These are phyloP conservation scores for Daldinia caldariorum DNA, from an alignment of 495 filamentous ascomycete genomes.

Conservation along the genomic window DNA sequence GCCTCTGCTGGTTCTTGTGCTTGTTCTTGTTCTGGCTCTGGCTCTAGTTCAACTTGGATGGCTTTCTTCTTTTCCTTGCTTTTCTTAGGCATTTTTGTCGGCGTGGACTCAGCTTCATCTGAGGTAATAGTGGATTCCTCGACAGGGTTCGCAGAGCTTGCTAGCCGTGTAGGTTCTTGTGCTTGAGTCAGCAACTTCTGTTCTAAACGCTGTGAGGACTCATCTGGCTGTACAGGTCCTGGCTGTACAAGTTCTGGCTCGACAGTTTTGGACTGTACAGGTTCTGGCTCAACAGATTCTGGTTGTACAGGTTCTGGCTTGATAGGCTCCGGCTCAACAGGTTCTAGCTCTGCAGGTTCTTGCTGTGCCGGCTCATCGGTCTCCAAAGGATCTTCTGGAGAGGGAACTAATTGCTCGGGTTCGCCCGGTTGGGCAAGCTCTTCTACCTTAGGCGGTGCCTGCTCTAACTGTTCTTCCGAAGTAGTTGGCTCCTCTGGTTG, in stretches of 20 bases:
- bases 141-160: not conserved
- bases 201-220: not conserved
- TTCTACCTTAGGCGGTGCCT: not conserved
- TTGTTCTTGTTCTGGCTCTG: slow-evolving; percentile 17
- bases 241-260: too few species aligned
- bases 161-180: slow-evolving; percentile 10
- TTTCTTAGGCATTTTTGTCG: slow-evolving; percentile 49
- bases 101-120: slow-evolving; percentile 22
- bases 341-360: not conserved
- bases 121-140: not conserved
- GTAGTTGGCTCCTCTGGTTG: slow-evolving; percentile 3
- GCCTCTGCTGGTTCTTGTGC: too few species aligned
- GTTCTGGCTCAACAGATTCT: too few species aligned
- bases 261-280: too few species aligned
- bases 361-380: not conserved
- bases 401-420: not conserved
- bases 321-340: too few species aligned
- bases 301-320: too few species aligned
- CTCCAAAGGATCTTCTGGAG: not conserved
- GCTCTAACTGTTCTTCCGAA: not conserved
- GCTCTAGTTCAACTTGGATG: slow-evolving; percentile 34
- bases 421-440: not conserved
- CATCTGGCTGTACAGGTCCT: slow-evolving; percentile 4
- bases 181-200: not conserved
- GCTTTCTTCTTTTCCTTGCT: slow-evolving; percentile 49